Evolutionary conservation across 2,329 filamentous ascomycete genomes (phyloP).

Genomic region (Beauveria scarabaeidicola): DNA sequence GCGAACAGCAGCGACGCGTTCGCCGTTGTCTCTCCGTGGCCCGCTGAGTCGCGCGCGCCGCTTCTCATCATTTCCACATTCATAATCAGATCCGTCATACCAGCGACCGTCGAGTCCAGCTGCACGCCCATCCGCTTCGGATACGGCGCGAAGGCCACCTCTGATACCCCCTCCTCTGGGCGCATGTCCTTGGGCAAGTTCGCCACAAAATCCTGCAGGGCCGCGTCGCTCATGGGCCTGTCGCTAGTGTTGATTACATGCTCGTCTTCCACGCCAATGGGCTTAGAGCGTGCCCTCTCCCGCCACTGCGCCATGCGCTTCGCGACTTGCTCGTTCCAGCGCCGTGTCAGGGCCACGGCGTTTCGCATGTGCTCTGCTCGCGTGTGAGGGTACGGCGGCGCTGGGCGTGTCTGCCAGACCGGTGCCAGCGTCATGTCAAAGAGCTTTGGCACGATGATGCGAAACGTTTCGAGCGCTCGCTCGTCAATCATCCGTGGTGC

Average conservation of each 20-base stretch:
- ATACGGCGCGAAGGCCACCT: not conserved
- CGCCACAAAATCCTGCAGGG: constrained; percentile 9
- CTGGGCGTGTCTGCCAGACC: constrained; percentile 39
- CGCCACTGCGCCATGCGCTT: constrained; percentile 36
- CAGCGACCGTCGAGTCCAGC: not conserved
- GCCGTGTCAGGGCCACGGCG: constrained; percentile 38
- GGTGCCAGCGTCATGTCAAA: constrained; percentile 47
- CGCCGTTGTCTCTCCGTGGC: not conserved
- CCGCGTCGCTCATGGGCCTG: not conserved
- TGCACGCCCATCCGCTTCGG: not conserved
- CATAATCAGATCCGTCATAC: not conserved
- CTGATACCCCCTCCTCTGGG: not conserved
- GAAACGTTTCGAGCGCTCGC: constrained; percentile 34
- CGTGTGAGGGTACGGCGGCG: constrained; percentile 36
- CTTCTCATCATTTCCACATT: not conserved
- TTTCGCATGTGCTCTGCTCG: constrained; percentile 46
- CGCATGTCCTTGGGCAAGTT: constrained; percentile 20
- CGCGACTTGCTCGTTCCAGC: constrained; percentile 42
- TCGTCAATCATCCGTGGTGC: constrained; percentile 18
- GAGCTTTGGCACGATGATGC: constrained; percentile 41
- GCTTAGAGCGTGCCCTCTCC: constrained; percentile 30
- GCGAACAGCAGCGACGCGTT: not conserved
- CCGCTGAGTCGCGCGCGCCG: not conserved
- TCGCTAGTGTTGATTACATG: constrained; percentile 11
- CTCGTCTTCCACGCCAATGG: constrained; percentile 25